Conservation (phyloP, 2,329 filamentous ascomycete species). For the Macroventuria anomochaeta region DNA sequence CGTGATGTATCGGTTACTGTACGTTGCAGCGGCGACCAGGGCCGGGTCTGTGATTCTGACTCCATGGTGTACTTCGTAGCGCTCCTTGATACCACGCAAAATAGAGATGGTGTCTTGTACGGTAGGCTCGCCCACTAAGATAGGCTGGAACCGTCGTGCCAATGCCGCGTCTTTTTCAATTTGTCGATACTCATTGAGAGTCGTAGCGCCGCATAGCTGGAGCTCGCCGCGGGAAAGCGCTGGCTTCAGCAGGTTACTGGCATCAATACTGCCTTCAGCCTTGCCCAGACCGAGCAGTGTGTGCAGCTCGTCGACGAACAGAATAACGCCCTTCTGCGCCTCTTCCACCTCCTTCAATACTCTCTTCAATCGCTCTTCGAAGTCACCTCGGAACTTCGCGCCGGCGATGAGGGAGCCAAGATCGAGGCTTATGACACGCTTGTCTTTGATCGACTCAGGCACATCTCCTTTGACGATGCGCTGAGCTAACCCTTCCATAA, state of each 20-base stretch:
- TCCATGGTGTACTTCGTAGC: constrained; percentile 96
- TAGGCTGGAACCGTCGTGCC: constrained; percentile 91
- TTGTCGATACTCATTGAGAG: constrained; percentile 85
- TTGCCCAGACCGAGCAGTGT: constrained; percentile 91
- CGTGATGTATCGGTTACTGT: constrained; percentile 95
- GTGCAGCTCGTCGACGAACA: constrained; percentile 96
- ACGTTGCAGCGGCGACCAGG: constrained; percentile 86
- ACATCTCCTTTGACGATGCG: constrained; percentile 92
- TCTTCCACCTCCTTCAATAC: constrained; percentile 91
- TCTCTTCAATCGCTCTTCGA: constrained; percentile 90
- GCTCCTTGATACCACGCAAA: constrained; percentile 93
- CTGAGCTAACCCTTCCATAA: constrained; percentile 87
- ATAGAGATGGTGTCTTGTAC: constrained; percentile 96
- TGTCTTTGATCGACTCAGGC: constrained; percentile 94
- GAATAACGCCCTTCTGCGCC: constrained; percentile 84
- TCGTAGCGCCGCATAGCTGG: constrained; percentile 95
- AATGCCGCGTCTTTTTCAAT: constrained; percentile 97
- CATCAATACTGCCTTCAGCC: constrained; percentile 94
- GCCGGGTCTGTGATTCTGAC: constrained; percentile 93
- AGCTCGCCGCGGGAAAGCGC: constrained; percentile 90
- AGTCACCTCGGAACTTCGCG: constrained; percentile 93
- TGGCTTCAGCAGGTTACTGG: constrained; percentile 92
- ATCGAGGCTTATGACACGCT: constrained; percentile 85
- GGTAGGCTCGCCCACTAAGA: constrained; percentile 87
- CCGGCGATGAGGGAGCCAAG: constrained; percentile 93